Evolutionary conservation across 805 yeast genomes (phyloP), one percentile per base, ranked within the genome.

Genomic region (Candida koratica): DNA sequence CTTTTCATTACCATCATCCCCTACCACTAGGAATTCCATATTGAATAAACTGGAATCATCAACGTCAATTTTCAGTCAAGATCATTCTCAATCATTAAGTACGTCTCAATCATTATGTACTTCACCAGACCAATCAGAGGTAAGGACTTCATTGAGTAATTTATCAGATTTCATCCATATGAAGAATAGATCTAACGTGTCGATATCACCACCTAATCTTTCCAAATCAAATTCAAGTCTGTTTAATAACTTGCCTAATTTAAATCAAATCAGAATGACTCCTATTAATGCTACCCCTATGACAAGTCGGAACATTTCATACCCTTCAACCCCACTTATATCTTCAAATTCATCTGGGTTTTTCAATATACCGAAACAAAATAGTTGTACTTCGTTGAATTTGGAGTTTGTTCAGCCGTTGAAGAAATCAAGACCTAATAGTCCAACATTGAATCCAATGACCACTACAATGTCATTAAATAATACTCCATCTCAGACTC

Each of bases 341-440:
- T 36, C 18, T 23, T 41, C 43, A 32, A 52, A 15, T 11, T 38
- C 34, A 2, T 10, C 23, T 28, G 22, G 27, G 10, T 36, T 30
- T 26, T 36, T 37, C 23, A 30, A 20, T 25, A 6, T 49, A 23
- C 55, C 58, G 34, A 58, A 44, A 47, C 61, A 53, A 32, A 42
- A 37, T 13, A 55, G 65, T 33, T 56, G 58, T 39, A 56, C 57
- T 23, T 60, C 52, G 49, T 53, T 58, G 36, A 63, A 62, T 48
- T 44, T 64, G 27, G 71, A 66, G 47, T 64, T 64, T 34, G 52
- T 48, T 32, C 59, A 51, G 38, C 52, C 41, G 29, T 32, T 27
- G 19, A 71, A 69, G 53, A 68, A 64, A 47, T 68, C 74, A 11
- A 55, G 76, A 42, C 76, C 77, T 19, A 69, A 60, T 48, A 69